A percentile compares a stretch with the other conserved stretches of the same genome.
These are phyloP conservation scores for Fraxinus americana DNA, from an alignment of 257 asterid genomes.

Conservation along the genomic window DNA sequence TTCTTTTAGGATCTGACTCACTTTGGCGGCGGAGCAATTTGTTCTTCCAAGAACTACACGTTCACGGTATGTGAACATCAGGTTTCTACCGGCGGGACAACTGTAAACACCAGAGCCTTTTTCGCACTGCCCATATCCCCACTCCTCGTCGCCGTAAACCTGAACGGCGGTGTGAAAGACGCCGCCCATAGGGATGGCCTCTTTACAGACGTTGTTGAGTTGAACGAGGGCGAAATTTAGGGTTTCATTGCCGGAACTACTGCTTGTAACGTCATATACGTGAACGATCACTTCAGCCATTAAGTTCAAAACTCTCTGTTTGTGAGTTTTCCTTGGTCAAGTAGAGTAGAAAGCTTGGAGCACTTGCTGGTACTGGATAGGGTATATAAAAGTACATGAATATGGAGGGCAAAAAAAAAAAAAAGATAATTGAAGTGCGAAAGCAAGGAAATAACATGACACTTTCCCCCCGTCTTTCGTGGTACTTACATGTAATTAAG, in stretches of 20 bases:
- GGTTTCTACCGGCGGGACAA: constrained; percentile 12
- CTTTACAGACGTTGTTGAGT: constrained; percentile 16
- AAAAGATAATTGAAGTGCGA: no score
- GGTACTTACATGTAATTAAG: no score
- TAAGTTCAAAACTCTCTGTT: not conserved
- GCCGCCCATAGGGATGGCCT: constrained; percentile 8
- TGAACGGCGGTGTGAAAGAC: constrained; percentile 20
- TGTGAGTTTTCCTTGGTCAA: no score
- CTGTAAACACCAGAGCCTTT: constrained; percentile 18
- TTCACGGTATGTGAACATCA: constrained; percentile 8
- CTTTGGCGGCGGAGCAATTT: constrained; percentile 13
- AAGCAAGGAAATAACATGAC: no score
- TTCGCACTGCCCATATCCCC: not conserved
- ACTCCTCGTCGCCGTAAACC: constrained; percentile 16
- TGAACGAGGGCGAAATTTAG: not conserved
- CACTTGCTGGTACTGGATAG: no score
- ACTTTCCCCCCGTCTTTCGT: no score
- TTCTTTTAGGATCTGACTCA: constrained; percentile 12
- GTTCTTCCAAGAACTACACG: constrained; percentile 13
- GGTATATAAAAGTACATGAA: no score
- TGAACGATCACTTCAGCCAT: not conserved
- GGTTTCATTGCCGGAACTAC: not conserved
- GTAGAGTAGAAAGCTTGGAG: not conserved
- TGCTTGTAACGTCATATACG: not conserved
- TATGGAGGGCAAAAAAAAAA: no score